These are phyloP conservation scores for Adansonia digitata DNA, from an alignment of 345 rosid genomes.

Conservation along the genomic window DNA sequence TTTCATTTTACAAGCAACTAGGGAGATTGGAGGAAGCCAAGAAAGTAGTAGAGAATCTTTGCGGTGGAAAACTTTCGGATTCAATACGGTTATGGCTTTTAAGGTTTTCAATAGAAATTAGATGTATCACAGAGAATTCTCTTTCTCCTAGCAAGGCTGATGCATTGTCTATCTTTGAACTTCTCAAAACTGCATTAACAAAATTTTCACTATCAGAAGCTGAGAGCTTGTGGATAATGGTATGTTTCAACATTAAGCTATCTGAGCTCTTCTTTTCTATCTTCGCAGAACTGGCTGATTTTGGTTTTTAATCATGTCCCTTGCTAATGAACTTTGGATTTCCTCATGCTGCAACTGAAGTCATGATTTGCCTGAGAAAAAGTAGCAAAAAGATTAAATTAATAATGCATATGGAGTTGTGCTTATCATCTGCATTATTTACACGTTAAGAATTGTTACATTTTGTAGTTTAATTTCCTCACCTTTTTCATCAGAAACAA, in stretches of 20 bases:
- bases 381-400: not conserved
- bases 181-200: slow-evolving; percentile 41
- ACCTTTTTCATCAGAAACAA: not conserved
- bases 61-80: slow-evolving; percentile 46
- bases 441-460: slow-evolving; percentile 4
- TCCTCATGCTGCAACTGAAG: not conserved
- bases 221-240: slow-evolving; percentile 80
- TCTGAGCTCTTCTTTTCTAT: not conserved
- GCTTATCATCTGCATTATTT: slow-evolving; percentile 28
- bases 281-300: not conserved
- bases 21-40: slow-evolving; percentile 56
- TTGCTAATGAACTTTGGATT: not conserved
- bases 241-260: slow-evolving; percentile 24
- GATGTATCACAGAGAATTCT: slow-evolving; percentile 30
- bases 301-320: not conserved
- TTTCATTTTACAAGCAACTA: slow-evolving; percentile 58
- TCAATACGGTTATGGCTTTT: slow-evolving; percentile 58
- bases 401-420: not conserved
- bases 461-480: slow-evolving; percentile 4
- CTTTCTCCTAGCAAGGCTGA: slow-evolving; percentile 42
- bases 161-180: slow-evolving; percentile 40
- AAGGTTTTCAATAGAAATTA: slow-evolving; percentile 57
- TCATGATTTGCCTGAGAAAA: not conserved
- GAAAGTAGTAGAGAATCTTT: slow-evolving; percentile 55
- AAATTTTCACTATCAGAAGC: slow-evolving; percentile 54